A percentile compares a stretch with the other conserved stretches of the same genome.
phyloP scores from a whole-genome alignment of 352 stramenopile genomes.

The Elongisporangium anandrum region DNA sequence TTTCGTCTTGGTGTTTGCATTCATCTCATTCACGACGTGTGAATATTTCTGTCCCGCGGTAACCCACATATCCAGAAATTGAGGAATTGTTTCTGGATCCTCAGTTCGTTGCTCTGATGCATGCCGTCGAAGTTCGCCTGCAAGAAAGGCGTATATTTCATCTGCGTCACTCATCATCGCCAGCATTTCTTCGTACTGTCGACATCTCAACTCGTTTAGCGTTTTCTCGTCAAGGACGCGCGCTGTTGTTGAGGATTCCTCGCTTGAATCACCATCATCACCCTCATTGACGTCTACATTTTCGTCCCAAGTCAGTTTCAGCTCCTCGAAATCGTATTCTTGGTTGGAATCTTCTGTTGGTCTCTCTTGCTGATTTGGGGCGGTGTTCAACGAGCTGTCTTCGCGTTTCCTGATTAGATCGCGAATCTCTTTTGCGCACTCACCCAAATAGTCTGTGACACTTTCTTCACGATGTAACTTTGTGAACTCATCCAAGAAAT shows the following conservation, averaged over 20 bases:
- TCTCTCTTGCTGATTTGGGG: neutral
- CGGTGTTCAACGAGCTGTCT: neutral
- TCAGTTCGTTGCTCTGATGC: slow-evolving; percentile 24
- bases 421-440: slow-evolving; percentile 4
- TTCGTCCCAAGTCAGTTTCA: slow-evolving; percentile 17
- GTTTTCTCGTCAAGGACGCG: slow-evolving; percentile 9
- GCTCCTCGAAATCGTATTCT: neutral
- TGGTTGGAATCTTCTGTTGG: neutral
- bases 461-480: slow-evolving; percentile 54
- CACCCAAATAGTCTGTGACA: slow-evolving; percentile 50
- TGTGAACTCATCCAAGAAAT: slow-evolving; percentile 53
- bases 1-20: slow-evolving; percentile 11
- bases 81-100: slow-evolving; percentile 26
- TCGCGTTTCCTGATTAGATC: neutral
- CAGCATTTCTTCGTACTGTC: slow-evolving; percentile 17
- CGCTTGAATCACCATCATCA: neutral
- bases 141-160: slow-evolving; percentile 57
- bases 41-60: slow-evolving; percentile 67
- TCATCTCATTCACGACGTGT: slow-evolving; percentile 38
- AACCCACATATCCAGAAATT: slow-evolving; percentile 68
- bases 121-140: slow-evolving; percentile 36
- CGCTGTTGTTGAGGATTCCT: neutral
- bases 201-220: slow-evolving; percentile 2
- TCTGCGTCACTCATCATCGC: slow-evolving; percentile 45
- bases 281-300: slow-evolving; percentile 1